These are phyloP conservation scores for Polytrichum formosum DNA, from an alignment of 225 moss, liverwort and hornwort species.

Conservation along the genomic window DNA sequence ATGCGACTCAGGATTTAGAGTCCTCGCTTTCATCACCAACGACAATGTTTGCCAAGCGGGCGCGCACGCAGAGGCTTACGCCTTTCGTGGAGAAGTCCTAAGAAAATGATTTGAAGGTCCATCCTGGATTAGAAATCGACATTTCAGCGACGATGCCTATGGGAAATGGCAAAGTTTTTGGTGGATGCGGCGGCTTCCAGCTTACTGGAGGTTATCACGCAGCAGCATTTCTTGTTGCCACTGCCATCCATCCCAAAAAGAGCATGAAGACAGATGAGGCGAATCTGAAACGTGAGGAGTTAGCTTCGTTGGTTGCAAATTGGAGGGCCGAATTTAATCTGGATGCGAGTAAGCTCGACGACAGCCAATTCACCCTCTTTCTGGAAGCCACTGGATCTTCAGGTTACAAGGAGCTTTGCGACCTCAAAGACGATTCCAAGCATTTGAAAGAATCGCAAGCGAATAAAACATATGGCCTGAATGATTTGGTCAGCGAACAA, in stretches of 20 bases:
- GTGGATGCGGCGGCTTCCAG: slow-evolving; percentile 3
- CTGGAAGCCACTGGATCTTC: slow-evolving; percentile 13
- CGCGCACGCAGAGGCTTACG: slow-evolving; percentile 29
- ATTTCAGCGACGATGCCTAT: background rate
- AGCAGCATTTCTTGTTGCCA: slow-evolving; percentile 19
- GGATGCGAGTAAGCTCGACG: slow-evolving; percentile 4
- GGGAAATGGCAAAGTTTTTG: too few species aligned
- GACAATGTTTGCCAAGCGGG: slow-evolving; percentile 8
- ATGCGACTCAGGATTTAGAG: slow-evolving; percentile 2
- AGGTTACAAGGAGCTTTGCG: background rate
- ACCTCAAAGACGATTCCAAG: background rate
- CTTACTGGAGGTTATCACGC: slow-evolving; percentile 19
- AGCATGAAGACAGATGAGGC: background rate
- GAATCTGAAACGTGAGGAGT: background rate
- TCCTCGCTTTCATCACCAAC: background rate
- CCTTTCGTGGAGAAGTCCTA: slow-evolving; percentile 24
- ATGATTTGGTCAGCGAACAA: slow-evolving; percentile 6
- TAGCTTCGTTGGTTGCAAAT: background rate
- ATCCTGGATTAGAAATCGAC: slow-evolving; percentile 10
- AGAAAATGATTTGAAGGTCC: slow-evolving; percentile 23
- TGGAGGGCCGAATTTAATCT: slow-evolving; percentile 9
- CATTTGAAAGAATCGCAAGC: background rate
- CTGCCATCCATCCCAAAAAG: slow-evolving; percentile 2
- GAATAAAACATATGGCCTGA: background rate
- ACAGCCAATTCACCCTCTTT: slow-evolving; percentile 10